Percentiles rank a stretch among this genome's conserved stretches.
phyloP scores from a whole-genome alignment of 139 green algal genomes.

The Micromonas commoda region DNA sequence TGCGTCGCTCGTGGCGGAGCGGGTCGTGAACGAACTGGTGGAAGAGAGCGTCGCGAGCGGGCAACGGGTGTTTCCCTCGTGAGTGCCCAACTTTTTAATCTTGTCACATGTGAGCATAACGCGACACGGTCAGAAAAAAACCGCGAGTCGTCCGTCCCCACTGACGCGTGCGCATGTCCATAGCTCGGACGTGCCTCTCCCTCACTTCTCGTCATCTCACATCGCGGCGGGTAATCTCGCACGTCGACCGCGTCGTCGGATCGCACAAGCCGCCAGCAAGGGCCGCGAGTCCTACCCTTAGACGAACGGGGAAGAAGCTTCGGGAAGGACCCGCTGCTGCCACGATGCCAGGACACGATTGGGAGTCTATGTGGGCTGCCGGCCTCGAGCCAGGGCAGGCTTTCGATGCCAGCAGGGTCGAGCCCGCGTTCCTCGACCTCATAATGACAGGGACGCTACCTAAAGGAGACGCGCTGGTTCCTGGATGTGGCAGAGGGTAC shows the following conservation, averaged over 20 bases:
- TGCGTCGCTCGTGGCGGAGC: no score
- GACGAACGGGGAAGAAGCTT: no score
- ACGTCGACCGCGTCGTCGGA: no score
- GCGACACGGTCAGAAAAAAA: background rate
- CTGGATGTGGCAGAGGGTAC: constrained; percentile 11
- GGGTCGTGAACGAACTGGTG: no score
- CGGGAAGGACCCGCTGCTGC: background rate
- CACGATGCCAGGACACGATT: background rate
- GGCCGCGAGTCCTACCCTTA: no score
- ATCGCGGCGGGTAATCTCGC: no score
- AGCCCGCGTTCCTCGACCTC: background rate
- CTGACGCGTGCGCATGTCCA: no score
- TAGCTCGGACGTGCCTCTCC: no score
- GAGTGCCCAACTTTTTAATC: background rate
- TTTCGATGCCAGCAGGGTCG: constrained; percentile 7
- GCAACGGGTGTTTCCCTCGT: background rate
- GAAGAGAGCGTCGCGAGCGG: background rate
- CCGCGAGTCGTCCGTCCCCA: no score
- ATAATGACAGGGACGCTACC: background rate
- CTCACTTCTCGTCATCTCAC: no score
- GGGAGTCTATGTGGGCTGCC: constrained; percentile 4
- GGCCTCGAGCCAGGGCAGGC: background rate
- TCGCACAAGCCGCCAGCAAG: no score
- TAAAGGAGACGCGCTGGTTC: constrained; percentile 3
- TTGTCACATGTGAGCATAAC: background rate